phyloP scores from a whole-genome alignment of 1,284 basidiomycete species.

The Cryptococcus hybrid region DNA sequence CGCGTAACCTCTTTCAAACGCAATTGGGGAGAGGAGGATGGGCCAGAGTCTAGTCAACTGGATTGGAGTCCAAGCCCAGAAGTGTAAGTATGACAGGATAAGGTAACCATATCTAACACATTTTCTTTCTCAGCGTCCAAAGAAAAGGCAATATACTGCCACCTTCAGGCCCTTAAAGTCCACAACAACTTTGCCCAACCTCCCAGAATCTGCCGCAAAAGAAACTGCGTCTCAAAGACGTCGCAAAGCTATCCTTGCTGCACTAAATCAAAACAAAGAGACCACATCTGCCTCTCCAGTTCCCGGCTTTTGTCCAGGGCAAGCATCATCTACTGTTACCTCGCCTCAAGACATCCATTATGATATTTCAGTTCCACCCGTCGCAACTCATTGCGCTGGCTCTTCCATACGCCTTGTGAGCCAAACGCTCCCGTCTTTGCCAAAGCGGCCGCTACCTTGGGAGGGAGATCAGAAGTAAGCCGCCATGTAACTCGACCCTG shows the following conservation, averaged over 20 bases:
- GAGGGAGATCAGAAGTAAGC: slow-evolving; percentile 35
- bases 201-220: neutral
- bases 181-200: neutral
- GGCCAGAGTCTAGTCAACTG: slow-evolving; percentile 1
- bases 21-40: slow-evolving; percentile 39
- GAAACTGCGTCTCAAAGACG: slow-evolving; percentile 23
- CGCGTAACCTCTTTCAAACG: slow-evolving; percentile 42
- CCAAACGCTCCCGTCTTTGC: slow-evolving; percentile 6
- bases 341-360: neutral
- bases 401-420: too few relatives aligned
- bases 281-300: slow-evolving; percentile 4
- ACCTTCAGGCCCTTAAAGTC: neutral
- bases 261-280: slow-evolving; percentile 24
- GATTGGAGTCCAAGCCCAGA: slow-evolving; percentile 23
- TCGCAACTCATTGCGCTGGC: too few relatives aligned
- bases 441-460: slow-evolving; percentile 40
- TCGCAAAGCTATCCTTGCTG: slow-evolving; percentile 42
- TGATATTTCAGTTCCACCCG: neutral
- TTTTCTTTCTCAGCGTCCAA: slow-evolving; percentile 4
- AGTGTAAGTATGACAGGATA: slow-evolving; percentile 6
- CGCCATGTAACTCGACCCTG: too few relatives aligned
- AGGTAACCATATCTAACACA: neutral
- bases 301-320: neutral
- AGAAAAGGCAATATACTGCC: slow-evolving; percentile 11
- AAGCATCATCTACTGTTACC: neutral